Evolutionary conservation across 495 filamentous ascomycete genomes (phyloP), one percentile per base, ranked within the genome.

Genomic region (Tuber borchii): DNA sequence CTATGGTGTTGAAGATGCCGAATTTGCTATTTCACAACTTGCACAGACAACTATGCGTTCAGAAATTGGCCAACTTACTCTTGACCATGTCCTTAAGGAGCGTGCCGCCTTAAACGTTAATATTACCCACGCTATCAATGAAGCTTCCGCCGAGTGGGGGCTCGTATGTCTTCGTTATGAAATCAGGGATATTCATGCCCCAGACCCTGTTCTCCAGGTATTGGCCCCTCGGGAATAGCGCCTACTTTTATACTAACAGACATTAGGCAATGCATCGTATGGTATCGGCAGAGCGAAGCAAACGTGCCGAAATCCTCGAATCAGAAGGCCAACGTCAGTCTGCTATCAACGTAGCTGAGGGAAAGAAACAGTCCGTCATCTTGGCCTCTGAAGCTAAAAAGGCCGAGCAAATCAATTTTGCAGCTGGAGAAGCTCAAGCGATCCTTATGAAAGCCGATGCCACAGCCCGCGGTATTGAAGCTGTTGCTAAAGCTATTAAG

Each of bases 11-110:
- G 95, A 99, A 86, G 95, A 99, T 83, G 95, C 95, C 76, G 96
- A 98, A 83, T 99, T 98, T 85, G 95, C 95, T 83, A 98, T 99
- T 86, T 94, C 92, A 31, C 95, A 99, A 81, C 91, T 99, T 26
- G 95, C 95, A 4, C 95, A 99, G 85, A 99, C 95, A 3, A 99
- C 95, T 0, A 99, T 99, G 95, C 93, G 95, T 76, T 93, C 91
- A 74, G 95, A 99, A 84, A 99, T 99, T 83, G 95, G 95, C 76
- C 94, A 97, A 81, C 88, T 99, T 26, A 93, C 94, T 0, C 91
- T 99, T 80, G 95, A 99, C 85, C 94, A 98, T 86, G 95, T 99
- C 56, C 88, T 99, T 37, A 97, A 97, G 83, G 95, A 99, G 87
- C 93, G 95, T 72, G 91, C 94, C 2, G 92, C 91, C 3, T 91